These are phyloP conservation scores for Hepatocystis sp. DNA, from an alignment of 169 alveolate genomes.

Conservation along the genomic window DNA sequence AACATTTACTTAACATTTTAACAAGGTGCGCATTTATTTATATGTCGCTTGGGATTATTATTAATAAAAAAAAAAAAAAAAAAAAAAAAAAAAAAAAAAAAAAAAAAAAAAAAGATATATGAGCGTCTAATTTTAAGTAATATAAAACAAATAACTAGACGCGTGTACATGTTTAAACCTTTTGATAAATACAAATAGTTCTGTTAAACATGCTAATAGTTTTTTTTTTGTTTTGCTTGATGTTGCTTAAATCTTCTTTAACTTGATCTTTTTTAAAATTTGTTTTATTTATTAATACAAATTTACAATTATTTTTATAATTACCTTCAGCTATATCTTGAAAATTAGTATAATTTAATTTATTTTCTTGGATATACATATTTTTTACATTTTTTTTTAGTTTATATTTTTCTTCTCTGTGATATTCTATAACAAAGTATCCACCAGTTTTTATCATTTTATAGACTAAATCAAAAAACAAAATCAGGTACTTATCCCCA, in stretches of 20 bases:
- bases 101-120: no score
- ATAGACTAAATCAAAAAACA: constrained; percentile 44
- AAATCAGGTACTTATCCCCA: constrained; percentile 35
- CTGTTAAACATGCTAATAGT: constrained; percentile 46
- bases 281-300: constrained; percentile 9
- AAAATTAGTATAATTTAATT: constrained; percentile 28
- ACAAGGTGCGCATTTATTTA: no score
- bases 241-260: no score
- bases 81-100: no score
- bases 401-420: constrained; percentile 41
- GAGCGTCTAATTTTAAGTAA: no score
- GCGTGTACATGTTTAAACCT: background rate
- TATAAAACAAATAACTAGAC: background rate
- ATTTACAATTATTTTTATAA: constrained; percentile 16
- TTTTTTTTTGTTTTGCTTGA: constrained; percentile 2
- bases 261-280: constrained; percentile 9
- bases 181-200: constrained; percentile 24
- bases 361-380: constrained; percentile 11
- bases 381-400: constrained; percentile 19
- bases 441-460: constrained; percentile 32
- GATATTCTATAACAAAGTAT: constrained; percentile 50
- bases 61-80: no score
- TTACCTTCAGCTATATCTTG: constrained; percentile 34
- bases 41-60: no score
- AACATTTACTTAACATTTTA: no score